Evolutionary conservation across 2,329 filamentous ascomycete genomes (phyloP).

Genomic region (Aureobasidium lini): DNA sequence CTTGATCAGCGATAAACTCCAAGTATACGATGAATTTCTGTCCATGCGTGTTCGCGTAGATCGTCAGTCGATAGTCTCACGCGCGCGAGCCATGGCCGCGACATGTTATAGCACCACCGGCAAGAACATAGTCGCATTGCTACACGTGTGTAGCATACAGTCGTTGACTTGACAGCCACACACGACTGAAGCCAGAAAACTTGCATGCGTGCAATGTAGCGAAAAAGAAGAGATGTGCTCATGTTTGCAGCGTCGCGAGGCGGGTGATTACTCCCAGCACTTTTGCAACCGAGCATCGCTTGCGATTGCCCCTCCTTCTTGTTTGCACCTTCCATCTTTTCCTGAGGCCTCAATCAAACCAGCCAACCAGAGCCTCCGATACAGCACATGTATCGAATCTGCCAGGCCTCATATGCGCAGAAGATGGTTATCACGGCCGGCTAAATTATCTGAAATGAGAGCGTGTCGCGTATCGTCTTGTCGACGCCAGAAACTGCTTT

Average conservation of each 20-base stretch:
- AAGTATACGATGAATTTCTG: background rate
- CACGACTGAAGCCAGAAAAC: background rate
- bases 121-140: background rate
- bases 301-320: background rate
- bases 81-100: background rate
- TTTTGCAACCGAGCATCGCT: conserved; percentile 7
- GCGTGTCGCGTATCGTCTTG: background rate
- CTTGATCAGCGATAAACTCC: background rate
- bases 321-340: background rate
- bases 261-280: background rate
- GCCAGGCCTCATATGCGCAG: background rate
- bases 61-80: conserved; percentile 2
- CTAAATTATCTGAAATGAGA: background rate
- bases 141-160: background rate
- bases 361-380: background rate
- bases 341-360: background rate
- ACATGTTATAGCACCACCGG: background rate
- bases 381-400: background rate
- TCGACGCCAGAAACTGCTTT: background rate
- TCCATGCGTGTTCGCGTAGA: background rate
- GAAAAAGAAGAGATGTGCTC: background rate
- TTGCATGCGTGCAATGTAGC: background rate
- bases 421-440: background rate
- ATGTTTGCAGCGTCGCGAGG: background rate
- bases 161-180: background rate